These are phyloP conservation scores for Gynostemma pentaphyllum DNA, from an alignment of 306 rosid species.

Conservation along the genomic window DNA sequence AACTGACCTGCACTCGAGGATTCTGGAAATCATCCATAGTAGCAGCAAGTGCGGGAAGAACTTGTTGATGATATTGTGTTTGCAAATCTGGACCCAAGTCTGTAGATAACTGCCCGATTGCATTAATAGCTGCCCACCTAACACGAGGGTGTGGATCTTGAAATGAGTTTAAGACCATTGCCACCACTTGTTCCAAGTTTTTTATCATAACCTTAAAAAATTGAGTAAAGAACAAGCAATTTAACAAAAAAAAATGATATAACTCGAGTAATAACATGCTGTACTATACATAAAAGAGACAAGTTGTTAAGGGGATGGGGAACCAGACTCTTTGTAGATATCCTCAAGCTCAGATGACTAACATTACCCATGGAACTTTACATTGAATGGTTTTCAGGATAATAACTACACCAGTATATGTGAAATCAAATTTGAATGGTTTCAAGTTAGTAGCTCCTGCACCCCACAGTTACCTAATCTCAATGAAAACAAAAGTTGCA, in stretches of 20 bases:
- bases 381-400: not conserved
- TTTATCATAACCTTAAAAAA: constrained; percentile 72
- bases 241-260: not conserved
- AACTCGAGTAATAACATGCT: not conserved
- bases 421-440: not conserved
- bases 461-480: not conserved
- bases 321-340: not conserved
- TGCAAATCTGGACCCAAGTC: constrained; percentile 99
- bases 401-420: not conserved
- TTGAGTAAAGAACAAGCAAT: not conserved
- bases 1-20: constrained; percentile 87
- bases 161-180: constrained; percentile 89
- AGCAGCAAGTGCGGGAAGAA: constrained; percentile 81
- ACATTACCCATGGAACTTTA: not conserved
- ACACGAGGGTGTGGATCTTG: constrained; percentile 96
- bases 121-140: constrained; percentile 99
- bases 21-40: constrained; percentile 97
- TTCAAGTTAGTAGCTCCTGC: not conserved
- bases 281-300: not conserved
- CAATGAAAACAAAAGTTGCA: not conserved
- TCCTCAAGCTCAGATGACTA: not conserved
- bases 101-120: constrained; percentile 90
- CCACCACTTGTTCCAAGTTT: constrained; percentile 91
- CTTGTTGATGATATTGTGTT: constrained; percentile 66
- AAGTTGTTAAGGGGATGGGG: not conserved